phyloP scores from a whole-genome alignment of 352 stramenopile genomes.

The Pythium sp. region DNA sequence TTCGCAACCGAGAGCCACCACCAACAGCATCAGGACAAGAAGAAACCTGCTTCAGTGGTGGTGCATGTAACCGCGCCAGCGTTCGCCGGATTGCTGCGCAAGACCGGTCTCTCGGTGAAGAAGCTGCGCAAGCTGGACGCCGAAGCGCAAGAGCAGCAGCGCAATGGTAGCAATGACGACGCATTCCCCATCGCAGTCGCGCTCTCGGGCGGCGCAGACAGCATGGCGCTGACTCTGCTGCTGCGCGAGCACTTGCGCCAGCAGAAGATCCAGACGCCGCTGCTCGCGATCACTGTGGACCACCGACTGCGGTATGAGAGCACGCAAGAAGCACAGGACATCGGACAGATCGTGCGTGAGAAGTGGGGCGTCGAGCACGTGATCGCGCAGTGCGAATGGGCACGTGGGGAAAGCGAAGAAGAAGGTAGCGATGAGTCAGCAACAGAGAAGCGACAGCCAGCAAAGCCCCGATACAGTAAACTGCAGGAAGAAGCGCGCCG shows the following conservation, averaged over 20 bases:
- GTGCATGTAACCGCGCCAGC: constrained; percentile 25
- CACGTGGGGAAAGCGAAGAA: constrained; percentile 5
- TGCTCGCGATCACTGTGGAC: constrained; percentile 81
- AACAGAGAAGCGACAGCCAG: background rate
- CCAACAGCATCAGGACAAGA: background rate
- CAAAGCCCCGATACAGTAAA: constrained; percentile 60
- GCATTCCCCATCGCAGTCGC: constrained; percentile 66
- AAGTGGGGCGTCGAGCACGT: constrained; percentile 50
- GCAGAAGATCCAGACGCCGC: constrained; percentile 46
- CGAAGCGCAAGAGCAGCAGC: background rate
- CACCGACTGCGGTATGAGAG: constrained; percentile 70
- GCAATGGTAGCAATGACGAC: background rate
- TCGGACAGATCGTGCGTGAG: constrained; percentile 41
- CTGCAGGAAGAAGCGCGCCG: constrained; percentile 68
- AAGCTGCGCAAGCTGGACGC: constrained; percentile 41
- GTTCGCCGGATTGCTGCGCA: constrained; percentile 38
- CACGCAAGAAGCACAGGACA: constrained; percentile 47
- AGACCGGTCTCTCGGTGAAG: constrained; percentile 37
- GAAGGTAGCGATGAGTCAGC: background rate
- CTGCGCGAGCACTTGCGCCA: constrained; percentile 59
- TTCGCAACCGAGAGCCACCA: background rate
- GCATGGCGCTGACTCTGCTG: constrained; percentile 77
- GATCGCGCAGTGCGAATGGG: constrained; percentile 56
- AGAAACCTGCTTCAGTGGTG: too few relatives aligned
- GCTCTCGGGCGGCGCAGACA: constrained; percentile 75